Evolutionary conservation across 345 rosid genomes (phyloP).

Genomic region (Bretschneidera sinensis): DNA sequence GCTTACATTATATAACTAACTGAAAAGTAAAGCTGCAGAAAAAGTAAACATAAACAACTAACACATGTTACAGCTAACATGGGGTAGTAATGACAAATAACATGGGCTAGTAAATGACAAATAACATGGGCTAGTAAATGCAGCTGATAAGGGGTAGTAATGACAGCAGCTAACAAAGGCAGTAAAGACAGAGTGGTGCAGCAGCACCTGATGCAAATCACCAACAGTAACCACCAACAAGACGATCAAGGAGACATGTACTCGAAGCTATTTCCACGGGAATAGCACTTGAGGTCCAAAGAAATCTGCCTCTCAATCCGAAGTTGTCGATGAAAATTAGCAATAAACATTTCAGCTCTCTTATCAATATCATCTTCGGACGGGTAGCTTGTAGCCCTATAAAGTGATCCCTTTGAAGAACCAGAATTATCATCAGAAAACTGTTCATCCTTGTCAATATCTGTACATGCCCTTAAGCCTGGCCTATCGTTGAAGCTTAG

Average conservation of each 20-base stretch:
- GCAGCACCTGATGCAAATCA: too few species aligned
- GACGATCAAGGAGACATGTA: slow-evolving; percentile 30
- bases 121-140: too few species aligned
- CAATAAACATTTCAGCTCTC: slow-evolving; percentile 71
- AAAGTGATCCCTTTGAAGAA: slow-evolving; percentile 25
- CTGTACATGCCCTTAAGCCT: slow-evolving; percentile 43
- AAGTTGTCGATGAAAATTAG: slow-evolving; percentile 70
- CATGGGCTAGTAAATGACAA: too few species aligned
- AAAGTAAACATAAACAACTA: too few species aligned
- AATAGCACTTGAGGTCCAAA: slow-evolving; percentile 51
- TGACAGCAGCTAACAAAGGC: too few species aligned
- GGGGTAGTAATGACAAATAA: too few species aligned
- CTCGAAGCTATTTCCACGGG: slow-evolving; percentile 32
- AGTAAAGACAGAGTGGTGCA: too few species aligned
- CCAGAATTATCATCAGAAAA: slow-evolving; percentile 13
- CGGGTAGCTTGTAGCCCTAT: slow-evolving; percentile 45
- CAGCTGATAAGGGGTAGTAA: too few species aligned
- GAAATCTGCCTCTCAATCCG: slow-evolving; percentile 83
- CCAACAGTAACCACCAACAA: too few species aligned
- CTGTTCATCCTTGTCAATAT: slow-evolving; percentile 14
- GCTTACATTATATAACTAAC: too few species aligned
- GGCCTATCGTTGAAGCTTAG: slow-evolving; percentile 62
- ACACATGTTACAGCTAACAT: too few species aligned
- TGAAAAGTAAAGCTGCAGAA: too few species aligned
- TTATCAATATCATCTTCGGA: slow-evolving; percentile 65